Conservation (phyloP, 2,329 filamentous ascomycete genomes). For the Aureobasidium sp. region DNA sequence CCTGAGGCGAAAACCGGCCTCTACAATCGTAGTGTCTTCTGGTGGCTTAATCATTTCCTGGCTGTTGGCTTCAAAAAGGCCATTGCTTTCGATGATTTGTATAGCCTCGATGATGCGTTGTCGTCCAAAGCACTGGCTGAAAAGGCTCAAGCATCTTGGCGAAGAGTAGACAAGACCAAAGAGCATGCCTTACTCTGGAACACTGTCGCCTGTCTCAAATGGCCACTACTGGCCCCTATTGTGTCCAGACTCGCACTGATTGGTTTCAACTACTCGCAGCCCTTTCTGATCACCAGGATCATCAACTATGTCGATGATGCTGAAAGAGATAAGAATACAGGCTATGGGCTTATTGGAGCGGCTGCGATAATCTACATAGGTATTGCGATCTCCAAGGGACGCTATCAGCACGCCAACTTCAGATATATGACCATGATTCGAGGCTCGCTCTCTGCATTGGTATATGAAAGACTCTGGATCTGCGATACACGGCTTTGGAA, state of each 20-base stretch:
- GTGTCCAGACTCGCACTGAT: neutral
- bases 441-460: neutral
- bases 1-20: neutral
- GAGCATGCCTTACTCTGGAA: neutral
- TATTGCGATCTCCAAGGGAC: neutral
- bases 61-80: neutral
- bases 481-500: neutral
- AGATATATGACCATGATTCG: neutral
- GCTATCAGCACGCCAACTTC: neutral
- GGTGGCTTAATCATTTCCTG: conserved; percentile 1
- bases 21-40: neutral
- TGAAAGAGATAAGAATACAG: neutral
- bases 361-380: neutral
- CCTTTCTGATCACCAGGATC: neutral
- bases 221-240: neutral
- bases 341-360: neutral
- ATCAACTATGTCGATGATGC: neutral
- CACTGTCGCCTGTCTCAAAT: neutral
- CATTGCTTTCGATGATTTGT: neutral
- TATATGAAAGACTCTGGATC: conserved; percentile 12
- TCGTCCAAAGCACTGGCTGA: neutral
- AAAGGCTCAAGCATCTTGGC: neutral
- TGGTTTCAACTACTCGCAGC: neutral
- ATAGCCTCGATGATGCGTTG: neutral
- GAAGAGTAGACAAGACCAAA: neutral